phyloP scores from a whole-genome alignment of 345 rosid genomes.

The rapeseed (Brassica napus) region Da-Ae NC_063443.1:3650501-3651000 shows the following conservation, averaged over 20 bases:
- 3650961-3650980: conserved; percentile 73
- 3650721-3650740: not conserved
- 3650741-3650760: not conserved
- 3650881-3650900: not conserved
- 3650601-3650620: too few species aligned
- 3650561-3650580: too few species aligned
- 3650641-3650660: not conserved
- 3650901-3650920: conserved; percentile 48
- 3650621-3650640: not conserved
- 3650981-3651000: not conserved
- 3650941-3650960: conserved; percentile 62
- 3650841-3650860: too few species aligned
- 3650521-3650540: too few species aligned
- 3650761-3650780: too few species aligned
- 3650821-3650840: too few species aligned
- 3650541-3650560: too few species aligned
- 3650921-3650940: conserved; percentile 57
- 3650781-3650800: too few species aligned
- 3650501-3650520: too few species aligned
- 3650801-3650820: too few species aligned
- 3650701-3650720: not conserved
- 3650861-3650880: not conserved
- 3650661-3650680: not conserved
- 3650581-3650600: too few species aligned
- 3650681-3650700: not conserved